Conservation (phyloP, 768 basidiomycete species). For the Tulasnella sp. region DNA sequence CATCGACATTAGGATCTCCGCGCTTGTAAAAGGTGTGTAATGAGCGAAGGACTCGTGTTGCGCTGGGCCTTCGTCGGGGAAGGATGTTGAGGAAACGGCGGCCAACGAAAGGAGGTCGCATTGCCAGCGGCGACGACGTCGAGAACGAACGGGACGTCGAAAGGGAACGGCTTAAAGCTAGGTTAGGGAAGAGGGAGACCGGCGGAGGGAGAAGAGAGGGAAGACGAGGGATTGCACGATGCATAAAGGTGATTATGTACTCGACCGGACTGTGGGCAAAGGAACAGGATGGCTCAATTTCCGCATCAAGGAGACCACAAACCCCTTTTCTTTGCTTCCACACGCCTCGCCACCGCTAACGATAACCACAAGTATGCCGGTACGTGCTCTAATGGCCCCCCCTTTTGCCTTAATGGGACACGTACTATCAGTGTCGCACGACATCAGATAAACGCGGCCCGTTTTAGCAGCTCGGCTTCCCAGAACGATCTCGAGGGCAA, state of each 20-base stretch:
- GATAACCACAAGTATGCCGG: no score
- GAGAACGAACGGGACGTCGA: not conserved
- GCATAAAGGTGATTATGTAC: no score
- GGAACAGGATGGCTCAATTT: no score
- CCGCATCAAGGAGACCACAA: no score
- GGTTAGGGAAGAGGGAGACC: not conserved
- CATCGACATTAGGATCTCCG: slow-evolving; percentile 21
- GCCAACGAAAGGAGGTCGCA: slow-evolving; percentile 24
- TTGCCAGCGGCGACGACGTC: slow-evolving; percentile 2
- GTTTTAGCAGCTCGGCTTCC: not conserved
- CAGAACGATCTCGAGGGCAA: not conserved
- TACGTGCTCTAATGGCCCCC: not conserved
- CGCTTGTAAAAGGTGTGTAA: slow-evolving; percentile 23
- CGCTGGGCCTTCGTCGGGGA: slow-evolving; percentile 18
- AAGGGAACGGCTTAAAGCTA: not conserved
- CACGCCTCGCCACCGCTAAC: no score
- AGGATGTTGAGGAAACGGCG: slow-evolving; percentile 23
- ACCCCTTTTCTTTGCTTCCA: no score
- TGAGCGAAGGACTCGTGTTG: slow-evolving; percentile 20
- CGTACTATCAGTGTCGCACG: not conserved
- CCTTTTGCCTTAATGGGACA: not conserved
- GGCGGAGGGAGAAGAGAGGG: not conserved
- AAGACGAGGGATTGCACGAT: not conserved
- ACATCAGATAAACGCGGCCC: not conserved
- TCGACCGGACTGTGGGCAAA: no score